phyloP scores from a whole-genome alignment of 2,329 filamentous ascomycete genomes.

The Eutypella sp. region DNA sequence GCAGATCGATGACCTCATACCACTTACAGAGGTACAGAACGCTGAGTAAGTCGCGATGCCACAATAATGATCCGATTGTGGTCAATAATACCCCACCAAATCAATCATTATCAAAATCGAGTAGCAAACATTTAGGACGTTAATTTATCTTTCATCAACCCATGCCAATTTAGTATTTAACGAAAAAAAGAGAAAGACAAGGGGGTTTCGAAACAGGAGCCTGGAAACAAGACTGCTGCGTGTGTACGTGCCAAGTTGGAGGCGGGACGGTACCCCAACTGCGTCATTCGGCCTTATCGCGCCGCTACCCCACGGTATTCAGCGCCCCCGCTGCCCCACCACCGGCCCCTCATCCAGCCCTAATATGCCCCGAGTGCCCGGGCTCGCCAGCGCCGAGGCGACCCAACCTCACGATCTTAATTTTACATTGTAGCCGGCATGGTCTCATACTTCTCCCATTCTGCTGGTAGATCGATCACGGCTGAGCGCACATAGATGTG shows the following conservation, averaged over 20 bases:
- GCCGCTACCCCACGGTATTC: background rate
- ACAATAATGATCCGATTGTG: background rate
- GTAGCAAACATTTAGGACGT: too few relatives aligned
- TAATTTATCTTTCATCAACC: too few relatives aligned
- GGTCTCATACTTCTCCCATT: conserved; percentile 23
- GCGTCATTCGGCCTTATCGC: background rate
- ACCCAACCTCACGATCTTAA: background rate
- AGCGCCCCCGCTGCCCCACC: background rate
- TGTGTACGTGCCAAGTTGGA: too few relatives aligned
- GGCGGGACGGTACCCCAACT: background rate
- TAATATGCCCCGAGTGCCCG: background rate
- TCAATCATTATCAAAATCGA: too few relatives aligned
- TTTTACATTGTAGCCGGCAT: conserved; percentile 13
- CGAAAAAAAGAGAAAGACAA: too few relatives aligned
- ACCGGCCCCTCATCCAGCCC: background rate
- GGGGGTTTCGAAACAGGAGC: too few relatives aligned
- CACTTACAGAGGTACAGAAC: too few relatives aligned
- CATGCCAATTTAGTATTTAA: too few relatives aligned
- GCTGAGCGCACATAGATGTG: conserved; percentile 44
- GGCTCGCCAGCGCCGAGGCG: background rate
- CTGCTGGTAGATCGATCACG: conserved; percentile 38
- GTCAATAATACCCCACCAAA: background rate
- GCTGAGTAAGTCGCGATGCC: too few relatives aligned
- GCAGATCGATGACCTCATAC: conserved; percentile 21
- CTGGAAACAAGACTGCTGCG: too few relatives aligned